Evolutionary conservation across 192 early-diverging fungal species (phyloP), one percentile per base, ranked within the genome.

Genomic region (Haplosporangium gracile): DNA sequence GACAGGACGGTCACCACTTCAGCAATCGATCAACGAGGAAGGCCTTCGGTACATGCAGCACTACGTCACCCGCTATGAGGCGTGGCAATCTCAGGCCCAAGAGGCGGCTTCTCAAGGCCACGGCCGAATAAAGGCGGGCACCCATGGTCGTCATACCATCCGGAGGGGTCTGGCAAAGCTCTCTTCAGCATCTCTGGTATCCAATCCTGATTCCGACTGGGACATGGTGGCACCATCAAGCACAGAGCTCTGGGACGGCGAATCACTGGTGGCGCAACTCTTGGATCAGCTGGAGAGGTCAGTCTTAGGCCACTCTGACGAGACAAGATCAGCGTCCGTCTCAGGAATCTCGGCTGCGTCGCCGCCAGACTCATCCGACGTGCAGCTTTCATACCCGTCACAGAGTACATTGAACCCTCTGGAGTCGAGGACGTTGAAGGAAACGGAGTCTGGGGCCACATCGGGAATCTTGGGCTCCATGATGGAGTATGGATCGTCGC

Each of bases 21-120:
- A 85, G 38, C 74, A 55, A 11, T 29, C 83, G 5, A 85, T 85
- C 36, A 85, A 85, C 42, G 78, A 80, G 49, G 69, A 80, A 11
- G 78, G 83, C 0, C 78, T 85, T n/a, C 83, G 70, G 16, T 79
- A 85, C 9, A 85, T 85, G 77, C 83, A 85, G 42, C 70, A 34
- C 29, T 85, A 80, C 39, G 78, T 85, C 11, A 43, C 65, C 15
- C 83, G 75, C 6, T 80, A 85, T 32, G 68, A 72, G 38, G 74
- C 74, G 0, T 85, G 83, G 83, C 53, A 53, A 5, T 24, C 78
- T n/a, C 83, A 85, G 55, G 63, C 42, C 22, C 60, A 53, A 38
- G n/a, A 65, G 26, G 26, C 60, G 11, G 11, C 29, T 1, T 5
- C 43, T 11, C 63, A 69, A 29, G 68, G 60, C 3, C 2, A 32